A percentile compares a stretch with the other conserved stretches of the same genome.
These are phyloP conservation scores for apple (Malus domestica) DNA, from an alignment of 306 rosid species.

Conservation along the genomic window ASM211411v1 NC_041798.1:20478501-20479000, in stretches of 20 bases:
- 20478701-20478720: not conserved
- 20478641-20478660: not conserved
- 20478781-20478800: not conserved
- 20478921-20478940: slow-evolving; percentile 6
- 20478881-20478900: slow-evolving; percentile 22
- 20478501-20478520: not conserved
- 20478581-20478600: not conserved
- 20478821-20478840: slow-evolving; percentile 44
- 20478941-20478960: slow-evolving; percentile 23
- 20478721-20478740: not conserved
- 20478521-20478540: not conserved
- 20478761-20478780: not conserved
- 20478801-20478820: not conserved
- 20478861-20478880: slow-evolving; percentile 34
- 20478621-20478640: not conserved
- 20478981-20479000: slow-evolving; percentile 35
- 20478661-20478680: not conserved
- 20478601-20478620: not conserved
- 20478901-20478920: slow-evolving; percentile 16
- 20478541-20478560: too few relatives aligned
- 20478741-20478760: not conserved
- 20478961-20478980: slow-evolving; percentile 20
- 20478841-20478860: slow-evolving; percentile 20
- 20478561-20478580: not conserved
- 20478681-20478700: not conserved